Conservation (phyloP, 257 asterid species). For the Solanum etuberosum region DNA sequence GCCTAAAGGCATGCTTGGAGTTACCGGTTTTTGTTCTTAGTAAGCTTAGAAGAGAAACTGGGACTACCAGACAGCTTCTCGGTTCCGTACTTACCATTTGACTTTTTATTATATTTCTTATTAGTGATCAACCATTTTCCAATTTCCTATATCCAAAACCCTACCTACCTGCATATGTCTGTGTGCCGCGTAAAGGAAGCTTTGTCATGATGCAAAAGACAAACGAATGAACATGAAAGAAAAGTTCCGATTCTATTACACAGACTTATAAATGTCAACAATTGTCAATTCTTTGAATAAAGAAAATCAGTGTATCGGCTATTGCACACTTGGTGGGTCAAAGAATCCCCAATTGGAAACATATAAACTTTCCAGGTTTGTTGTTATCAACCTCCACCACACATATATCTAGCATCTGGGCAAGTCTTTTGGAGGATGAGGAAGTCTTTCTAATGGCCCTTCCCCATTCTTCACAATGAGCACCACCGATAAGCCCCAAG, state of each 20-base stretch:
- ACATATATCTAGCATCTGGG: slow-evolving; percentile 33
- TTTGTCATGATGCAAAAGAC: background rate
- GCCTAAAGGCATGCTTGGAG: background rate
- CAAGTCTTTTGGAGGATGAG: slow-evolving; percentile 58
- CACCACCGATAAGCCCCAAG: slow-evolving; percentile 55
- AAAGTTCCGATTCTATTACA: background rate
- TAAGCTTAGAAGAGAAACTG: background rate
- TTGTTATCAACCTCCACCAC: background rate
- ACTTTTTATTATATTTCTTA: background rate
- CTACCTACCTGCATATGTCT: background rate
- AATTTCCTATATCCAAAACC: background rate
- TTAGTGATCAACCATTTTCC: background rate
- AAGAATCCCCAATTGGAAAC: background rate
- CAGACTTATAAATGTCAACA: background rate
- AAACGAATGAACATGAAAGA: background rate
- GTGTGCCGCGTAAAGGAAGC: background rate
- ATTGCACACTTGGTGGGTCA: background rate
- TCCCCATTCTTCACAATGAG: slow-evolving; percentile 46
- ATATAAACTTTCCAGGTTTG: slow-evolving; percentile 3
- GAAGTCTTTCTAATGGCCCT: slow-evolving; percentile 47
- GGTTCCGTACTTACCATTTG: background rate
- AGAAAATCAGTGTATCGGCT: background rate
- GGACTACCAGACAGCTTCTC: background rate
- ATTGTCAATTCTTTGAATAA: background rate
- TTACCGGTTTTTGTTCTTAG: background rate